phyloP scores from a whole-genome alignment of 2,329 filamentous ascomycete species.

The Botrytis paeoniae region DNA sequence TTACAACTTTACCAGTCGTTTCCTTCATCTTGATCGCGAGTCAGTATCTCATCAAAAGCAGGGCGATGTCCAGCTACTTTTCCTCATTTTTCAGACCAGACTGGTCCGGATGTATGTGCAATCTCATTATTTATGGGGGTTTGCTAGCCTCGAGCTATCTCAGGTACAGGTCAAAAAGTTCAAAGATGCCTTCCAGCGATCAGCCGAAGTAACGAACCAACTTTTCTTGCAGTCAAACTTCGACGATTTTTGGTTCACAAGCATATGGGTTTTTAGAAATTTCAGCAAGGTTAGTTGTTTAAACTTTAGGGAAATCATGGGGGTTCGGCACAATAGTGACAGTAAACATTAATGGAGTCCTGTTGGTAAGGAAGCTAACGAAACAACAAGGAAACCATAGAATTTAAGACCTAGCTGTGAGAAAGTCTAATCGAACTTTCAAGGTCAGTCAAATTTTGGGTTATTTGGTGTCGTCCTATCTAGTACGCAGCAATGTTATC shows the following conservation, averaged over 20 bases:
- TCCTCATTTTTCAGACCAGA: background rate
- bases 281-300: background rate
- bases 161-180: background rate
- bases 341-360: background rate
- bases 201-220: background rate
- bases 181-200: background rate
- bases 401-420: background rate
- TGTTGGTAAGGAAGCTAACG: background rate
- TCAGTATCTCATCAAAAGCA: background rate
- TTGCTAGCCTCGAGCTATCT: background rate
- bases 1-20: background rate
- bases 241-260: background rate
- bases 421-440: background rate
- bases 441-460: background rate
- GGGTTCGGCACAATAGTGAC: background rate
- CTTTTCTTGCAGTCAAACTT: background rate
- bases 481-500: background rate
- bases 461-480: background rate
- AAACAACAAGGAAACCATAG: background rate
- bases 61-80: background rate
- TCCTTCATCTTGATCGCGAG: background rate
- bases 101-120: background rate
- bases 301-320: background rate
- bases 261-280: background rate
- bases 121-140: background rate